These are phyloP conservation scores for Aspergillus tanneri DNA, from an alignment of 2,329 filamentous ascomycete species.

Conservation along the genomic window DNA sequence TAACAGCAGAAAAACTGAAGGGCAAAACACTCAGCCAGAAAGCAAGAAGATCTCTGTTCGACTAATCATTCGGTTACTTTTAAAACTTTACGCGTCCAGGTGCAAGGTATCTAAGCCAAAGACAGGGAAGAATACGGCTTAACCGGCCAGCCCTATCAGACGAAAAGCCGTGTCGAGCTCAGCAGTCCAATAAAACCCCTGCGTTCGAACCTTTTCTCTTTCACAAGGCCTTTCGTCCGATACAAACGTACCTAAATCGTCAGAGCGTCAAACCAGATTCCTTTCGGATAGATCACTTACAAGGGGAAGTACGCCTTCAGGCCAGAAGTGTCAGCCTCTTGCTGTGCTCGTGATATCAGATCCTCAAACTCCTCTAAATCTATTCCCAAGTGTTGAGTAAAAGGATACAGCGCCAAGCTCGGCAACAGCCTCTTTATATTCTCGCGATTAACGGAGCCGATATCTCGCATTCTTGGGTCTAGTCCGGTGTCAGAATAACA, in stretches of 20 bases:
- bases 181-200: neutral
- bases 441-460: slow-evolving; percentile 43
- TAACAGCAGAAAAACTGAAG: neutral
- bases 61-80: slow-evolving; percentile 1
- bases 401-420: slow-evolving; percentile 45
- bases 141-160: neutral
- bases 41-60: neutral
- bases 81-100: neutral
- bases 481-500: slow-evolving; percentile 24
- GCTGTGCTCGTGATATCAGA: slow-evolving; percentile 38
- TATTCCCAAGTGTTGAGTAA: slow-evolving; percentile 46
- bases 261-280: neutral
- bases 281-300: slow-evolving; percentile 28
- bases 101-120: slow-evolving; percentile 1
- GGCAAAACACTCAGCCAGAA: neutral
- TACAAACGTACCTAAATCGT: slow-evolving; percentile 41
- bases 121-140: neutral
- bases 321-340: slow-evolving; percentile 37
- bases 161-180: neutral
- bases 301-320: slow-evolving; percentile 49
- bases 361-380: slow-evolving; percentile 37
- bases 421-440: slow-evolving; percentile 40
- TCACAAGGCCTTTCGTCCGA: slow-evolving; percentile 39
- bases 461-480: slow-evolving; percentile 45
- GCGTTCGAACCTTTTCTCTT: neutral